A percentile compares a stretch with the other conserved stretches of the same genome.
phyloP scores from a whole-genome alignment of 352 stramenopile species.

The Globisporangium apiculatum region DNA sequence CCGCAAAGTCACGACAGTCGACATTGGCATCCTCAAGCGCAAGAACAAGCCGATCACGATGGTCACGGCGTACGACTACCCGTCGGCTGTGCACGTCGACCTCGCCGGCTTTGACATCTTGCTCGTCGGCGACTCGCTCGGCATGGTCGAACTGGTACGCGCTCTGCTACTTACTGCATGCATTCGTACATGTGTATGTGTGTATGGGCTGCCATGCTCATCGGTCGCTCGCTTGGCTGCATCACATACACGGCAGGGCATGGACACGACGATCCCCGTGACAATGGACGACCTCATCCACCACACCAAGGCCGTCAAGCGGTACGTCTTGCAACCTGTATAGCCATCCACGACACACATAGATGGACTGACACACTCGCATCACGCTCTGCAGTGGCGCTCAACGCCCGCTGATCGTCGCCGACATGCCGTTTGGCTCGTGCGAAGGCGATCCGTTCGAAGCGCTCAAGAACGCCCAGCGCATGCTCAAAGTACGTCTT shows the following conservation, averaged over 20 bases:
- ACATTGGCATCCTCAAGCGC: conserved; percentile 86
- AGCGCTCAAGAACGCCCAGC: conserved; percentile 93
- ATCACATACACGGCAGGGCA: conserved; percentile 28
- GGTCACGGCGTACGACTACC: conserved; percentile 99
- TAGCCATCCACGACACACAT: neutral
- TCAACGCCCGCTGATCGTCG: conserved; percentile 89
- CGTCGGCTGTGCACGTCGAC: conserved; percentile 94
- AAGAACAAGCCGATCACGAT: conserved; percentile 98
- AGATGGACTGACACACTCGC: neutral
- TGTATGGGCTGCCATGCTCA: neutral
- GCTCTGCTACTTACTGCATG: neutral
- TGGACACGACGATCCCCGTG: conserved; percentile 90
- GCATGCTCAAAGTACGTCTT: conserved; percentile 81
- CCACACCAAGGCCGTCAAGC: conserved; percentile 94
- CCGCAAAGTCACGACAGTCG: conserved; percentile 77
- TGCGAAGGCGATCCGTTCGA: conserved; percentile 92
- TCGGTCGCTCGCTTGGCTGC: neutral
- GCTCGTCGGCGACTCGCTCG: conserved; percentile 96
- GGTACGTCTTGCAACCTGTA: conserved; percentile 29
- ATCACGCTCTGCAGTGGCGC: conserved; percentile 34
- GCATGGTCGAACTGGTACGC: conserved; percentile 97
- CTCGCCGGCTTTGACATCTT: conserved; percentile 96
- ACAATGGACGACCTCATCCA: conserved; percentile 98
- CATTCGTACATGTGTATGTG: neutral
- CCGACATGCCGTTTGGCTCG: conserved; percentile 98